These are phyloP conservation scores for Russula sp. DNA, from an alignment of 768 basidiomycete genomes.

Conservation along the genomic window DNA sequence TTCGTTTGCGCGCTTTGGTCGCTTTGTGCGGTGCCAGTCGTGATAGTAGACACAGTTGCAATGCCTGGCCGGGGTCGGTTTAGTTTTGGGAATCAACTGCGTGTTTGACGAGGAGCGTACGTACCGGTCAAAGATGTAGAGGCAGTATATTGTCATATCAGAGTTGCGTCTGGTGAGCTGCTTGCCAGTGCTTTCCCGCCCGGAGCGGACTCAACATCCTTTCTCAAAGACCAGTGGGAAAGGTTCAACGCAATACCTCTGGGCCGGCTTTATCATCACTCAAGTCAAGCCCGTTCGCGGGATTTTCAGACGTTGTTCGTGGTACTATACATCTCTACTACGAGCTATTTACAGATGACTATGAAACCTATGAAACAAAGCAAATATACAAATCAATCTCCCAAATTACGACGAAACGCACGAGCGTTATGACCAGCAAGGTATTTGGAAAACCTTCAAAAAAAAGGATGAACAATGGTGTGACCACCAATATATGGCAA, in stretches of 20 bases:
- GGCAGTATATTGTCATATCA: constrained; percentile 76
- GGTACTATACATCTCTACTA: neutral
- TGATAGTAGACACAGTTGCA: constrained; percentile 94
- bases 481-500: constrained; percentile 13
- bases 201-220: no score
- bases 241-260: no score
- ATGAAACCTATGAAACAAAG: neutral
- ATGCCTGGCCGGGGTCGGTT: constrained; percentile 52
- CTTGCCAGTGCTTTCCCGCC: neutral
- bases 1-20: constrained; percentile 67
- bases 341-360: neutral
- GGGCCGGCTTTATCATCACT: neutral
- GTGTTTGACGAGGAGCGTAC: constrained; percentile 31
- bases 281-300: neutral
- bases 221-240: no score
- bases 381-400: neutral
- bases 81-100: neutral
- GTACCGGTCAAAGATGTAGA: constrained; percentile 92
- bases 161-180: neutral
- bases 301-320: neutral
- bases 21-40: constrained; percentile 83
- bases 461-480: no score
- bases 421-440: no score
- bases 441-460: no score
- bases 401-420: neutral